Evolutionary conservation across 164 flowering plant species (phyloP).

Genomic region (Paratinospora sagittata): DNA sequence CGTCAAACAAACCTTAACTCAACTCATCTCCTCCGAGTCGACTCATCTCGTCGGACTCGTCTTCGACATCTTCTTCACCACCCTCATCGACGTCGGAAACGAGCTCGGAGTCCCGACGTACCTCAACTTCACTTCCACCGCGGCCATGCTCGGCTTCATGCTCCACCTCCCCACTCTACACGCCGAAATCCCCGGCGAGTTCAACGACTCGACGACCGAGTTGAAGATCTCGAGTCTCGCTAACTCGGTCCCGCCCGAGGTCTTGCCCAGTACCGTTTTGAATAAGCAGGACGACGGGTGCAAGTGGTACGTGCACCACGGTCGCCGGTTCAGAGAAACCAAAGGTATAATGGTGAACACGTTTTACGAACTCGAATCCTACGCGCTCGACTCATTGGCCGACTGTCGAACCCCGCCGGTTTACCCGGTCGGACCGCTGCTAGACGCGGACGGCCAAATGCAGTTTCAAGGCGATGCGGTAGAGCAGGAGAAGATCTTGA

Average conservation of each 20-base stretch:
- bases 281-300: neutral
- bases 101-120: slow-evolving; percentile 31
- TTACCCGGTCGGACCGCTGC: slow-evolving; percentile 30
- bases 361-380: slow-evolving; percentile 17
- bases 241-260: slow-evolving; percentile 13
- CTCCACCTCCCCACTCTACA: slow-evolving; percentile 13
- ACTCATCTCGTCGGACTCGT: slow-evolving; percentile 13
- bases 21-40: neutral
- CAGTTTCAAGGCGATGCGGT: neutral
- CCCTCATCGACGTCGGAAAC: slow-evolving; percentile 27
- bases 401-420: slow-evolving; percentile 15
- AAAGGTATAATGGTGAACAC: slow-evolving; percentile 35
- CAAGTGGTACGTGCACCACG: neutral
- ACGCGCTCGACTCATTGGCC: neutral
- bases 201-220: neutral
- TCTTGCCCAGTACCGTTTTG: slow-evolving; percentile 10
- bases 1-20: slow-evolving; percentile 12
- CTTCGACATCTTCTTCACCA: slow-evolving; percentile 28
- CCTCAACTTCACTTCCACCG: slow-evolving; percentile 25
- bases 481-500: neutral
- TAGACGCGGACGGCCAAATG: neutral
- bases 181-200: neutral
- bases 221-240: slow-evolving; percentile 16
- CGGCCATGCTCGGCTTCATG: slow-evolving; percentile 15
- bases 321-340: slow-evolving; percentile 8